phyloP scores from a whole-genome alignment of 108 stramenopile species.

The Nannochloropsis oceanica region DNA sequence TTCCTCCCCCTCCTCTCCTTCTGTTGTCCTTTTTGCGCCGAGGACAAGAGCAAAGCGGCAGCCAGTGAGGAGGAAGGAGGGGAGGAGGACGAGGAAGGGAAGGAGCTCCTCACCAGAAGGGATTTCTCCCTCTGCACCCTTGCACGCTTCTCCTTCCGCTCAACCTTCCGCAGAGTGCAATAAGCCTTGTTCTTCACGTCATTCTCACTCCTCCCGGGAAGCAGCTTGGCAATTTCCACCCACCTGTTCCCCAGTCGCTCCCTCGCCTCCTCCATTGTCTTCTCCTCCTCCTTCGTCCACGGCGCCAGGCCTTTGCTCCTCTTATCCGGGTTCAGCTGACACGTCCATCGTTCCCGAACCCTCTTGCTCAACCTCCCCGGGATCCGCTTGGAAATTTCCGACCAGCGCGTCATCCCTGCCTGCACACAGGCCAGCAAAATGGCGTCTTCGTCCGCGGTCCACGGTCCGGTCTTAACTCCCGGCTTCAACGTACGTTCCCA shows the following conservation, averaged over 20 bases:
- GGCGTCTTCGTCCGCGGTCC: slow-evolving; percentile 89
- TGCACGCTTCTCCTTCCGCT: slow-evolving; percentile 1
- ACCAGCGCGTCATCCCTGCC: slow-evolving; percentile 71
- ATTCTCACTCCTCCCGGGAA: slow-evolving; percentile 37
- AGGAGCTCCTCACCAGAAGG: neutral
- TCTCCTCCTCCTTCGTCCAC: slow-evolving; percentile 59
- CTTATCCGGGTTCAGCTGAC: slow-evolving; percentile 60
- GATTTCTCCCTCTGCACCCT: neutral
- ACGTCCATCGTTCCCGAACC: slow-evolving; percentile 91
- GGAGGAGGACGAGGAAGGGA: neutral
- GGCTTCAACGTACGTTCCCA: slow-evolving; percentile 96
- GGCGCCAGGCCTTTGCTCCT: slow-evolving; percentile 12
- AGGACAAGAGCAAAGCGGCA: neutral
- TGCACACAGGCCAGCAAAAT: slow-evolving; percentile 38
- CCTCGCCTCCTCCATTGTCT: slow-evolving; percentile 41
- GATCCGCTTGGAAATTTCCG: slow-evolving; percentile 67
- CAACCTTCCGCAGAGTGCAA: slow-evolving; percentile 39
- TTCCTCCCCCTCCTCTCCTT: neutral
- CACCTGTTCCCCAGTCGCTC: slow-evolving; percentile 9
- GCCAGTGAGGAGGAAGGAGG: neutral
- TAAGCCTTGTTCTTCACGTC: slow-evolving; percentile 44
- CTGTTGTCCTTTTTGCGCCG: neutral
- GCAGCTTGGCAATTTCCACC: slow-evolving; percentile 14
- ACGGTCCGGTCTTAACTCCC: slow-evolving; percentile 89
- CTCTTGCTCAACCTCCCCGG: slow-evolving; percentile 58